Conservation (phyloP, 192 early-diverging fungal species). For the Coemansia sp. region DNA sequence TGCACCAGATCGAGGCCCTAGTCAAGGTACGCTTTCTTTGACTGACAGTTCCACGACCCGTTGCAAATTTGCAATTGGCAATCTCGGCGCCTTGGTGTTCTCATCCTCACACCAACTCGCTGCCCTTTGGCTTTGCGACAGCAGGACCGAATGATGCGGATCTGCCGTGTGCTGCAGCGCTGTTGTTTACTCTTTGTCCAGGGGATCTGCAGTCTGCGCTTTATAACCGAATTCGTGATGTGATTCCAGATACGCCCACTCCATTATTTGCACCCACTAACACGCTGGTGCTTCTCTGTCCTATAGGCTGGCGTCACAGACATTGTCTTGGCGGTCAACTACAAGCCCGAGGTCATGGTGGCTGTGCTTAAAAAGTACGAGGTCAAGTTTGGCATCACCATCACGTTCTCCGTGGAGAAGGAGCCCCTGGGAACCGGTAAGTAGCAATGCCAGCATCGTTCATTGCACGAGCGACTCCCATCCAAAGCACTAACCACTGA, state of each 20-base stretch:
- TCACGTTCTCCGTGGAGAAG: constrained; percentile 94
- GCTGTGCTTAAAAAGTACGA: constrained; percentile 91
- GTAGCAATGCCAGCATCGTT: constrained; percentile 8
- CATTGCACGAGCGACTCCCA: neutral
- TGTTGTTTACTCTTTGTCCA: neutral
- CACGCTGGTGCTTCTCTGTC: neutral
- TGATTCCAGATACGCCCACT: neutral
- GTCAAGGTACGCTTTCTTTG: constrained; percentile 70
- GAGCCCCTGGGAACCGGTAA: constrained; percentile 90
- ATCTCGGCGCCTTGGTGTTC: neutral
- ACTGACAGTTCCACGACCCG: neutral
- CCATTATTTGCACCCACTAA: neutral
- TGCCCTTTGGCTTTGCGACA: neutral
- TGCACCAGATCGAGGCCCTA: constrained; percentile 97
- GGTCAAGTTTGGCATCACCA: constrained; percentile 84
- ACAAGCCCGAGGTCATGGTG: constrained; percentile 98
- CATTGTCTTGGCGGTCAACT: constrained; percentile 98
- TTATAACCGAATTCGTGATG: neutral
- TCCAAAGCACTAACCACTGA: neutral
- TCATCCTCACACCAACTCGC: neutral
- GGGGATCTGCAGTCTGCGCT: neutral
- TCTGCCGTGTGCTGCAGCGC: neutral
- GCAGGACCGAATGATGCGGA: constrained; percentile 6
- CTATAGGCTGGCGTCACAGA: constrained; percentile 92
- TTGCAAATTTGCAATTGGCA: neutral